Base-by-base conservation (phyloP, 1,284 basidiomycete genomes). In the Mycena sp. region DNA sequence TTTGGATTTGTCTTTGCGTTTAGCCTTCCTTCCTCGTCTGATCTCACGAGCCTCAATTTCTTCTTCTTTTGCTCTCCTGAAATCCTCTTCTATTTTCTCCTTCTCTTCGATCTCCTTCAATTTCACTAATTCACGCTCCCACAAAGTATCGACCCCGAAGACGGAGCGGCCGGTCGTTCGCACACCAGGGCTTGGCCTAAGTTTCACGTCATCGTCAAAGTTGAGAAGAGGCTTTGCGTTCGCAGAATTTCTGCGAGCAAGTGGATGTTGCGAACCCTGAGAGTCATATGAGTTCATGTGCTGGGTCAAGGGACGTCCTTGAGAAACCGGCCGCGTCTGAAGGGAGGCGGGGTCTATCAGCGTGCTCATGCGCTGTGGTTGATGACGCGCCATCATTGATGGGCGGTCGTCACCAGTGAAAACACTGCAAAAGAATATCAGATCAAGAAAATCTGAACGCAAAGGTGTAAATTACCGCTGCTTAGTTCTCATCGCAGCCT, bases 91-190 rank as follows among this genome's bases (percentile, higher is more conserved):
- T 9, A 70, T 70, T 58, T 79, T 82, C 72, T 93, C 92, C 56
- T 73, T 74, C 11, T 84, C 86, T 73, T 94, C 89, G 1, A 93
- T 91, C 68, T 87, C 83, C 64, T 84, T 85, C 49, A 94, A 78
- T 73, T 91, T 94, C 23, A 76, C 84, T 79, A 92, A 84, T 75
- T 94, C 92, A 32, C 87, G 82, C 71, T 93, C 90, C 92, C 92
- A 94, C 7, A 94, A 70, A 3, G 87, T 91, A 73, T 94, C 92
- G 6, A 90, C 87, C 4, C 92, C 92, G 71, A 94, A 94, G n/a
- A 93, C 92, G 25, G 92, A 93, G 58, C 84, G 85, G 52, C 81
- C 82, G 48, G 77, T 80, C 2, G 80, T 51, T 29, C 74, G 80
- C 12, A 53, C 38, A 60, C 73, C 23, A 73, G 72, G 51, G 73